These are phyloP conservation scores for Melanogaster broomeanus DNA, from an alignment of 768 basidiomycete genomes.

Conservation along the genomic window DNA sequence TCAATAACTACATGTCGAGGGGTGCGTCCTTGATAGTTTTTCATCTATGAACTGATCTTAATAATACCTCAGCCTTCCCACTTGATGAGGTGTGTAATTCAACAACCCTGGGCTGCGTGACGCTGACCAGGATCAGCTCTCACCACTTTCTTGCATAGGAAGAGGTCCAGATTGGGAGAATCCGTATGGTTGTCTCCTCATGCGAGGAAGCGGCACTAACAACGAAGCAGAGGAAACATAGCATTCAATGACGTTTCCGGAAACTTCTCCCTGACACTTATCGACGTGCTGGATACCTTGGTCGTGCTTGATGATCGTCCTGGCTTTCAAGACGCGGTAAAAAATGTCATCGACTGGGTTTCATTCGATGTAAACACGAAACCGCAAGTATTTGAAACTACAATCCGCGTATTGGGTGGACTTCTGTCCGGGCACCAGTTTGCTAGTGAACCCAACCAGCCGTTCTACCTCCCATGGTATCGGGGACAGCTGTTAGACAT, in stretches of 20 bases:
- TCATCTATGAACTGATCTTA: conserved; percentile 18
- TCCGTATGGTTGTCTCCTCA: conserved; percentile 54
- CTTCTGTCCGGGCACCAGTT: conserved; percentile 84
- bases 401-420: conserved; percentile 91
- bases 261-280: conserved; percentile 84
- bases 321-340: conserved; percentile 85
- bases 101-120: conserved; percentile 3
- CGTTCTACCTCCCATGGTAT: conserved; percentile 85
- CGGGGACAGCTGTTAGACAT: conserved; percentile 73
- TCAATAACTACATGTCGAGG: conserved; percentile 81
- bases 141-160: conserved; percentile 83
- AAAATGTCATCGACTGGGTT: conserved; percentile 77
- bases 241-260: conserved; percentile 92
- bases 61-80: conserved; percentile 64
- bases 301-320: conserved; percentile 80
- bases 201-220: conserved; percentile 11
- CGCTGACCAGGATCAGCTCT: conserved; percentile 53
- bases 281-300: conserved; percentile 85
- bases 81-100: conserved; percentile 66
- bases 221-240: conserved; percentile 55
- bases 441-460: conserved; percentile 63
- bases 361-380: conserved; percentile 92
- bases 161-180: conserved; percentile 86
- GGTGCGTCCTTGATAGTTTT: conserved; percentile 45
- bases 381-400: conserved; percentile 98